These are phyloP conservation scores for Murraya paniculata DNA, from an alignment of 345 rosid genomes.

Conservation along the genomic window DNA sequence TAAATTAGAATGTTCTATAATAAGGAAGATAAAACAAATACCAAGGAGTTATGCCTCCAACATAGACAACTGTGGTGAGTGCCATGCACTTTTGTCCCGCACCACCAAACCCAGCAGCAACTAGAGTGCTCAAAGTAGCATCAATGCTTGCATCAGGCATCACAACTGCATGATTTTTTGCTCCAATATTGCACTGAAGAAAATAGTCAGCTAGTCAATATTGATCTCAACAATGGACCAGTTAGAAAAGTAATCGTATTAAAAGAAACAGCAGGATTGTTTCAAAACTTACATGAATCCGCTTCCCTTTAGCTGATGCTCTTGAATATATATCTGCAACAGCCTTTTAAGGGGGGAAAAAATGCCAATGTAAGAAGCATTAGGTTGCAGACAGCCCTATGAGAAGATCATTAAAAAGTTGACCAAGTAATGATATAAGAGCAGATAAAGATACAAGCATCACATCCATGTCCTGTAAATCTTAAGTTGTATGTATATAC, in stretches of 20 bases:
- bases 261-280: background rate
- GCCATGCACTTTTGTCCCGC: slow-evolving; percentile 99
- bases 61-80: slow-evolving; percentile 85
- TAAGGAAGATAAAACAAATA: slow-evolving; percentile 20
- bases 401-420: background rate
- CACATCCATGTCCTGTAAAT: background rate
- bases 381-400: background rate
- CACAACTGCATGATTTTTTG: slow-evolving; percentile 89
- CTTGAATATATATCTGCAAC: slow-evolving; percentile 85
- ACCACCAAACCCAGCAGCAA: slow-evolving; percentile 99
- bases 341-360: slow-evolving; percentile 43
- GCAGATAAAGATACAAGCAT: too few relatives aligned
- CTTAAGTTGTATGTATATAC: background rate
- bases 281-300: slow-evolving; percentile 65
- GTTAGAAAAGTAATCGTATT: background rate
- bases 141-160: slow-evolving; percentile 80
- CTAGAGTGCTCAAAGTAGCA: slow-evolving; percentile 77
- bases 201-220: slow-evolving; percentile 16
- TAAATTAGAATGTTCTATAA: background rate
- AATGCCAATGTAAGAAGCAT: slow-evolving; percentile 4
- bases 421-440: background rate
- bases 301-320: slow-evolving; percentile 92
- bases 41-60: slow-evolving; percentile 70
- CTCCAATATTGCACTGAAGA: slow-evolving; percentile 91
- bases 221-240: slow-evolving; percentile 5